These are phyloP conservation scores for Coemansia brasiliensis DNA, from an alignment of 192 early-diverging fungal species.

Conservation along the genomic window DNA sequence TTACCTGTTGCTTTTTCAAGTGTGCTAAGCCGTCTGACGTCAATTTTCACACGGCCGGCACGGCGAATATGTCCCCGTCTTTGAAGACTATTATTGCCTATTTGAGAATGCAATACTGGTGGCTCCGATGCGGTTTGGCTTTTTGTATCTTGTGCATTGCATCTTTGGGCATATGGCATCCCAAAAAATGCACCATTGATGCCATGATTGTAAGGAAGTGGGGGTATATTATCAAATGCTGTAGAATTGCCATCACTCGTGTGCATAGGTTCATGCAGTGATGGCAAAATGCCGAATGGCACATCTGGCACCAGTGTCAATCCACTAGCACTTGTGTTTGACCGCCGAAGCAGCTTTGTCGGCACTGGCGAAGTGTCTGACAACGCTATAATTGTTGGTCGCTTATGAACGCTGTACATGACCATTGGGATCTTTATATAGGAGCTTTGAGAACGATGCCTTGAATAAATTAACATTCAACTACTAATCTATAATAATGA, in stretches of 20 bases:
- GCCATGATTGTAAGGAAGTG: constrained; percentile 3
- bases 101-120: too few relatives aligned
- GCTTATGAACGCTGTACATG: background rate
- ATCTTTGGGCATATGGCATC: constrained; percentile 35
- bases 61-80: constrained; percentile 21
- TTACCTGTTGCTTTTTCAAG: constrained; percentile 22
- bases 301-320: background rate
- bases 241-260: background rate
- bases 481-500: too few relatives aligned
- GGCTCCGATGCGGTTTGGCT: background rate
- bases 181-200: constrained; percentile 29
- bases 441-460: background rate
- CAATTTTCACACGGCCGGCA: constrained; percentile 28
- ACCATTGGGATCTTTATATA: background rate
- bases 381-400: constrained; percentile 13
- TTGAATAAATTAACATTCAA: too few relatives aligned
- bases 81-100: background rate
- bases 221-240: constrained; percentile 25
- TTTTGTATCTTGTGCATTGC: background rate
- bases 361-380: background rate
- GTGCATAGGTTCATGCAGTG: background rate
- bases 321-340: background rate
- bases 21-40: constrained; percentile 8
- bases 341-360: background rate
- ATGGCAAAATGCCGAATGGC: background rate